phyloP scores from a whole-genome alignment of 768 basidiomycete genomes.

The Boletus eberwhitei region DNA sequence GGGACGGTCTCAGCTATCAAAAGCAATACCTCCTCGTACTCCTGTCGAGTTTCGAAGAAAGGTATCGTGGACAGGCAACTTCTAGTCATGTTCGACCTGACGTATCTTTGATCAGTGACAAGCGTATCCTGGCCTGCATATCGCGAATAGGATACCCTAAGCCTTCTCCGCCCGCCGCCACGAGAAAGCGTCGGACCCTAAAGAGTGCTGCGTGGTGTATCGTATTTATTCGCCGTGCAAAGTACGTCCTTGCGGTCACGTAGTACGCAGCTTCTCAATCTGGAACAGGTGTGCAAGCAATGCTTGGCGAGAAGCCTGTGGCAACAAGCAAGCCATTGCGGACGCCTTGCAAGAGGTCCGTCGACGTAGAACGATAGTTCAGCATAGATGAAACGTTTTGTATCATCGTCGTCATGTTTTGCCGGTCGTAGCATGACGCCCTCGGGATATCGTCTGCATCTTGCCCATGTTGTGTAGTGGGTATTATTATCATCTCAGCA shows the following conservation, averaged over 20 bases:
- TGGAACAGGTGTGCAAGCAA: constrained; percentile 53
- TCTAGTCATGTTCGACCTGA: background rate
- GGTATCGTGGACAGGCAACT: constrained; percentile 38
- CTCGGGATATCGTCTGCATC: constrained; percentile 18
- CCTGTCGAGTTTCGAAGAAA: constrained; percentile 66
- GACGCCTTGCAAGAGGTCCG: constrained; percentile 73
- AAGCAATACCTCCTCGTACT: constrained; percentile 82
- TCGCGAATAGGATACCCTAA: constrained; percentile 65
- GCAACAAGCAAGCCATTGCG: constrained; percentile 57
- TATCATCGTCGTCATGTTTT: background rate
- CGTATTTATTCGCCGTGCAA: constrained; percentile 61
- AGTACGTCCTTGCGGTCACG: constrained; percentile 41
- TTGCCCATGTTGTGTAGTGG: constrained; percentile 16
- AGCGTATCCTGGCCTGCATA: constrained; percentile 70
- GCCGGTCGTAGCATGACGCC: background rate
- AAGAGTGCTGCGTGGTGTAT: constrained; percentile 55
- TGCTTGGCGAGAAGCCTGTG: constrained; percentile 60
- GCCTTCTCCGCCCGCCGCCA: constrained; percentile 40
- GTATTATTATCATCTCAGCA: constrained; percentile 17
- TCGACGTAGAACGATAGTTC: constrained; percentile 38
- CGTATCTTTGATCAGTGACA: constrained; percentile 44
- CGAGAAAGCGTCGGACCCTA: constrained; percentile 46
- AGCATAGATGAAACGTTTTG: constrained; percentile 7
- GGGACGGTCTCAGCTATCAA: constrained; percentile 76
- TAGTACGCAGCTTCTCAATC: constrained; percentile 6